These are phyloP conservation scores for Fusarium redolens DNA, from an alignment of 2,329 filamentous ascomycete genomes.

Conservation along the genomic window DNA sequence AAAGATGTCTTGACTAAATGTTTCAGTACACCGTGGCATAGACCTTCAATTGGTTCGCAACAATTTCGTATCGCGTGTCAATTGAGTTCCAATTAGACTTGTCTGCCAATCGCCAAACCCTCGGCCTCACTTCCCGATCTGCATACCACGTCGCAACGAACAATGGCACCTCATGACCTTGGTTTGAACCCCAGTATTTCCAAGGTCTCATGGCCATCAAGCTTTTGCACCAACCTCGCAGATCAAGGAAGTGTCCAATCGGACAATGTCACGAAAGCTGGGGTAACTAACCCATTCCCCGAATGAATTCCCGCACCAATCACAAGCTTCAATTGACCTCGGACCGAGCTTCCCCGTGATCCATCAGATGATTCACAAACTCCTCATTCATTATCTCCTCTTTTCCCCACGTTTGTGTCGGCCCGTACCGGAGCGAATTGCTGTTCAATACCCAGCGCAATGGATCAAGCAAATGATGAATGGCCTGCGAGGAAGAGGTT, in stretches of 20 bases:
- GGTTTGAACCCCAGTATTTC: background rate
- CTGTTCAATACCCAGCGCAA: slow-evolving; percentile 20
- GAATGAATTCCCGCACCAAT: slow-evolving; percentile 32
- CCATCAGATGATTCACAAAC: slow-evolving; percentile 14
- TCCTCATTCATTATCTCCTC: slow-evolving; percentile 26
- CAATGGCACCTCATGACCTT: background rate
- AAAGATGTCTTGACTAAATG: rapidly evolving
- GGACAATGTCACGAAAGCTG: background rate
- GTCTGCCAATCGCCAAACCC: background rate
- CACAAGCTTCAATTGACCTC: background rate
- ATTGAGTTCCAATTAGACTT: background rate
- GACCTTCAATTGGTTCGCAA: background rate
- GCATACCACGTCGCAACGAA: background rate
- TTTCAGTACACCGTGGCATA: background rate
- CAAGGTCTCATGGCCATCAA: slow-evolving; percentile 25
- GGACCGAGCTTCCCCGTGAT: slow-evolving; percentile 31
- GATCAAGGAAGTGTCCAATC: slow-evolving; percentile 20
- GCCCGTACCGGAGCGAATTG: slow-evolving; percentile 49
- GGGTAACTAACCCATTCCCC: slow-evolving; percentile 1
- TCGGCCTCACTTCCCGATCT: background rate
- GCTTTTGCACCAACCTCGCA: slow-evolving; percentile 19
- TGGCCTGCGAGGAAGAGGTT: slow-evolving; percentile 54
- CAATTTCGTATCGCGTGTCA: background rate
- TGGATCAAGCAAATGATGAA: slow-evolving; percentile 45
- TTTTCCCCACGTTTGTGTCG: slow-evolving; percentile 42